Evolutionary conservation across 352 stramenopile genomes (phyloP).

Genomic region (Phytophthora constricta): DNA sequence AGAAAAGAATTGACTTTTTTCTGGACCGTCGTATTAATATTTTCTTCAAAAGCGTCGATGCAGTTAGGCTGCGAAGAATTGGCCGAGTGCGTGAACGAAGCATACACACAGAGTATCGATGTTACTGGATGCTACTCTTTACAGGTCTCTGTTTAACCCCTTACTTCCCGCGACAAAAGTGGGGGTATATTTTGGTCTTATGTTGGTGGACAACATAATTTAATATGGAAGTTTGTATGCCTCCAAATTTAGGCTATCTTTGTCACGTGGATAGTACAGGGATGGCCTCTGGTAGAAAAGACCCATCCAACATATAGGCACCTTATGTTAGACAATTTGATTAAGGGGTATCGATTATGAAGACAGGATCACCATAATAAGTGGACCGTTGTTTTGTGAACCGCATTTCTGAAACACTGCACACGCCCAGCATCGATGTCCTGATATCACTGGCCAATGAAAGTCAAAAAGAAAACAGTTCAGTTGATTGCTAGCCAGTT

Average conservation of each 20-base stretch:
- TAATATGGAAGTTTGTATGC: conserved; percentile 24
- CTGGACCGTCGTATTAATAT: too few relatives aligned
- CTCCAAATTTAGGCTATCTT: not conserved
- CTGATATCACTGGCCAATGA: too few relatives aligned
- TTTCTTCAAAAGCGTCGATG: too few relatives aligned
- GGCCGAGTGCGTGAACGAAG: too few relatives aligned
- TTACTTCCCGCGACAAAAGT: conserved; percentile 11
- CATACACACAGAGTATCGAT: too few relatives aligned
- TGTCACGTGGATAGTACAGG: not conserved
- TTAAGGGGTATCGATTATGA: not conserved
- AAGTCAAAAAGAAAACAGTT: too few relatives aligned
- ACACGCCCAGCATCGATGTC: conserved; percentile 8
- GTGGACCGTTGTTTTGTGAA: conserved; percentile 3
- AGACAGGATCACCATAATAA: conserved; percentile 5
- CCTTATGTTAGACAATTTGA: not conserved
- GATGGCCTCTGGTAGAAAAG: not conserved
- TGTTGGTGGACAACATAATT: conserved; percentile 21
- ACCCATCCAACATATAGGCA: conserved; percentile 8
- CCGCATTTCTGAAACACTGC: conserved; percentile 8
- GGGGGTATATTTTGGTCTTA: conserved; percentile 21
- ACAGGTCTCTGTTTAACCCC: too few relatives aligned
- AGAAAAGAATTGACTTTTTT: too few relatives aligned
- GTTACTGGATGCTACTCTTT: too few relatives aligned
- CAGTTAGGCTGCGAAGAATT: too few relatives aligned
- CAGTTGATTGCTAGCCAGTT: not conserved